phyloP scores from a whole-genome alignment of 768 basidiomycete genomes.

The Mrakia frigida region DNA sequence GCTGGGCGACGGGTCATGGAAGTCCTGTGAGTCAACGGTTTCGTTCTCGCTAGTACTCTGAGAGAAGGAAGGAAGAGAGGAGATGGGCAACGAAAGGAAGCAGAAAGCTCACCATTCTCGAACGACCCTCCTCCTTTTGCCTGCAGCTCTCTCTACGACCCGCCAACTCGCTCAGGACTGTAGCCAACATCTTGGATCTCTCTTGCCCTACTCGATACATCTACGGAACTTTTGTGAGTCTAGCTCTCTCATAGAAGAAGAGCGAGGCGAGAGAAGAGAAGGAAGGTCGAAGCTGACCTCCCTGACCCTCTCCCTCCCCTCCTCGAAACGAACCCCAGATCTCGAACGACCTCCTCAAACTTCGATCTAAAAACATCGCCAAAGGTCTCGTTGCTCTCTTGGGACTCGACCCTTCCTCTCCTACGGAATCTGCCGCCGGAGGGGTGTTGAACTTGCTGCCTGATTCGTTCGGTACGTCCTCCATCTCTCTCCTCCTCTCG shows the following conservation, averaged over 20 bases:
- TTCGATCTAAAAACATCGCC: conserved; percentile 66
- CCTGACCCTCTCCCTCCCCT: neutral
- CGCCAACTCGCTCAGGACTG: conserved; percentile 39
- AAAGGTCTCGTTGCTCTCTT: conserved; percentile 61
- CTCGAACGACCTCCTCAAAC: conserved; percentile 64
- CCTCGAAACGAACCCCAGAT: conserved; percentile 52
- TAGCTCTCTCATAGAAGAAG: neutral
- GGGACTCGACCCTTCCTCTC: conserved; percentile 49
- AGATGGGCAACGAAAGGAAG: neutral
- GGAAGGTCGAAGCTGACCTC: conserved; percentile 12
- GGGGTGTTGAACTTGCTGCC: conserved; percentile 67
- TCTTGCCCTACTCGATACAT: conserved; percentile 34
- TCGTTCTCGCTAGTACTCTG: neutral
- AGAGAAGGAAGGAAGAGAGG: neutral
- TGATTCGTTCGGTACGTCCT: conserved; percentile 62
- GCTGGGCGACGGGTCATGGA: conserved; percentile 78
- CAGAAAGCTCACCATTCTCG: conserved; percentile 10
- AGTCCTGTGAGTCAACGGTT: conserved; percentile 37
- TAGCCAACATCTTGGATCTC: conserved; percentile 35
- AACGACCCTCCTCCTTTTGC: neutral
- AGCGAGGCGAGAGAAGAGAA: neutral
- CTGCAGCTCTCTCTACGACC: conserved; percentile 40
- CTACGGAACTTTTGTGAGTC: conserved; percentile 34
- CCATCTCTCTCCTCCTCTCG: neutral
- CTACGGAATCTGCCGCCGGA: conserved; percentile 51